phyloP scores from a whole-genome alignment of 23 red algal genomes.

The Pyropia haitanensis region DNA sequence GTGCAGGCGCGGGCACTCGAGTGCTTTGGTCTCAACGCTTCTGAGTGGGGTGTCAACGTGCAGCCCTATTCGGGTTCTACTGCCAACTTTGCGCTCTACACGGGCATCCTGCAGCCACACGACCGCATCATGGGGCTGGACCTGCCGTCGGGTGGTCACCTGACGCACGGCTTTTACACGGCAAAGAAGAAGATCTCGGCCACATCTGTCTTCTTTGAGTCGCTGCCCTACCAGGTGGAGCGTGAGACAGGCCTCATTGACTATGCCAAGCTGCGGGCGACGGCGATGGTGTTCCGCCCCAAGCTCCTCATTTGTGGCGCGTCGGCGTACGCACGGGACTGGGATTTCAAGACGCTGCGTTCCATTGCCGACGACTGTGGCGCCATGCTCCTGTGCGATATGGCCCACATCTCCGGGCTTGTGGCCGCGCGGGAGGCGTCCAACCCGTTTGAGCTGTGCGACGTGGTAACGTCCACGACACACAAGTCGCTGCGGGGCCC shows the following conservation, averaged over 20 bases:
- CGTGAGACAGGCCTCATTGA: conserved; percentile 83
- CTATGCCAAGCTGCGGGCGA: conserved; percentile 79
- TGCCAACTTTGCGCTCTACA: conserved; percentile 96
- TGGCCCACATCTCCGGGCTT: conserved; percentile 95
- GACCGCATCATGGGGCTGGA: conserved; percentile 99
- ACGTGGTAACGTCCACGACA: conserved; percentile 96
- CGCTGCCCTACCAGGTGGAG: conserved; percentile 90
- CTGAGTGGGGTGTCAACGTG: conserved; percentile 96
- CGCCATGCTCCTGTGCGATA: conserved; percentile 84
- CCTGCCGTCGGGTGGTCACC: conserved; percentile 87
- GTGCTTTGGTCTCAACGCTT: conserved; percentile 53
- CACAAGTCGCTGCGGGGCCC: conserved; percentile 98
- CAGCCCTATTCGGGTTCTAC: conserved; percentile 98
- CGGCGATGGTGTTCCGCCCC: conserved; percentile 66
- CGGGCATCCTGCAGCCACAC: conserved; percentile 80
- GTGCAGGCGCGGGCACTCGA: conserved; percentile 86
- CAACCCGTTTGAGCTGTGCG: conserved; percentile 78
- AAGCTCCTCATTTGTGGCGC: conserved; percentile 84
- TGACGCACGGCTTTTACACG: conserved; percentile 99
- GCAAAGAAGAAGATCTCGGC: conserved; percentile 96
- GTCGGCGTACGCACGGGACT: conserved; percentile 93
- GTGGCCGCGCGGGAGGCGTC: conserved; percentile 60
- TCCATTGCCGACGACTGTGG: conserved; percentile 73
- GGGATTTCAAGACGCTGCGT: conserved; percentile 73
- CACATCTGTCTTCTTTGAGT: conserved; percentile 98